A percentile compares a stretch with the other conserved stretches of the same genome.
Evolutionary conservation across 495 filamentous ascomycete species (phyloP).

Genomic region (Aspergillus incahuasiensis): DNA sequence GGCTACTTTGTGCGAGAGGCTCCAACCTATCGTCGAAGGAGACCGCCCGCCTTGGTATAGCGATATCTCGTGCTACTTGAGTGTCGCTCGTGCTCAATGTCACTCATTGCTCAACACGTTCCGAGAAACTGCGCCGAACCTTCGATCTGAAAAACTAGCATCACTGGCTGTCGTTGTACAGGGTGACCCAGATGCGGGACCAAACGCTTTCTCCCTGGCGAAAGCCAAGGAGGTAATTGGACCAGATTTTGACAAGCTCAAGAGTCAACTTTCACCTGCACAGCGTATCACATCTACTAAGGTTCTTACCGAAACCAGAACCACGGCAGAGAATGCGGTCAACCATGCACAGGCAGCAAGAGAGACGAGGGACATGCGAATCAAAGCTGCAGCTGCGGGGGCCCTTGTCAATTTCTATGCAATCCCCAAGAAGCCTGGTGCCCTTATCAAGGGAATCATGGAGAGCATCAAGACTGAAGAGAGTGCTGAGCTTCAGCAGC

Average conservation of each 20-base stretch:
- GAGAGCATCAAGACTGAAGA: constrained; percentile 96
- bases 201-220: constrained; percentile 80
- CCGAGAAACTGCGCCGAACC: constrained; percentile 76
- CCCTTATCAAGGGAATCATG: constrained; percentile 93
- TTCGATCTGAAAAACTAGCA: constrained; percentile 61
- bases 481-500: constrained; percentile 81
- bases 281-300: constrained; percentile 75
- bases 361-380: constrained; percentile 77
- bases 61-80: constrained; percentile 82
- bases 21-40: constrained; percentile 71
- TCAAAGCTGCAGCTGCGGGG: constrained; percentile 79
- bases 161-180: constrained; percentile 83
- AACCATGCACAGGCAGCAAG: constrained; percentile 74
- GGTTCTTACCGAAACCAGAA: constrained; percentile 67
- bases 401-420: constrained; percentile 81
- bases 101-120: constrained; percentile 85
- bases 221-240: constrained; percentile 82
- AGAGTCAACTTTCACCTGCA: constrained; percentile 75
- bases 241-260: constrained; percentile 79
- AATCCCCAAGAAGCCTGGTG: constrained; percentile 84
- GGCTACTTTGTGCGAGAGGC: constrained; percentile 49
- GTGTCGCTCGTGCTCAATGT: constrained; percentile 84
- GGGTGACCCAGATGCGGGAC: constrained; percentile 83
- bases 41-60: constrained; percentile 78
- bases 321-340: constrained; percentile 63